A percentile compares a stretch with the other conserved stretches of the same genome.
These are phyloP conservation scores for Peniophora sp. DNA, from an alignment of 1,284 basidiomycete genomes.

Conservation along the genomic window DNA sequence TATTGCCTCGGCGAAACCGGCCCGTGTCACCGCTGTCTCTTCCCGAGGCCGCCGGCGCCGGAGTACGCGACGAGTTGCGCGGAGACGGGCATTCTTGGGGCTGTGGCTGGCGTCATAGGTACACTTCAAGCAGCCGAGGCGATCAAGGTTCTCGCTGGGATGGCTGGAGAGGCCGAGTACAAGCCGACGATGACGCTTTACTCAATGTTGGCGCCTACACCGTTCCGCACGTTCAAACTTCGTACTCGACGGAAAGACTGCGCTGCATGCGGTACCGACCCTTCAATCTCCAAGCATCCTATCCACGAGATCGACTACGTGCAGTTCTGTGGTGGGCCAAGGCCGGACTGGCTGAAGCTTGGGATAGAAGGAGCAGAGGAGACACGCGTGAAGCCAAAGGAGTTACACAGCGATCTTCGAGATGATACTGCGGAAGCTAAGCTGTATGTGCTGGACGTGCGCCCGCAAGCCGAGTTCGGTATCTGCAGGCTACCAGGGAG, in stretches of 20 bases:
- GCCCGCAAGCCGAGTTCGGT: conserved; percentile 75
- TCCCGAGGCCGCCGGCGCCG: conserved; percentile 66
- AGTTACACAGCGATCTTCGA: not conserved
- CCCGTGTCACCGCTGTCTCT: conserved; percentile 94
- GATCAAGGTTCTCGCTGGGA: conserved; percentile 72
- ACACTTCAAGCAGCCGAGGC: conserved; percentile 87
- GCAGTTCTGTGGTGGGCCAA: conserved; percentile 66
- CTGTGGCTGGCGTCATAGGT: conserved; percentile 87
- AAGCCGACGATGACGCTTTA: conserved; percentile 64
- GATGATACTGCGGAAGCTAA: conserved; percentile 10
- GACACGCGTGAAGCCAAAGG: conserved; percentile 32
- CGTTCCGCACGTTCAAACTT: conserved; percentile 80
- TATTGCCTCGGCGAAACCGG: conserved; percentile 67
- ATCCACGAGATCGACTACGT: conserved; percentile 64
- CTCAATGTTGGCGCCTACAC: conserved; percentile 60
- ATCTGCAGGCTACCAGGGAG: conserved; percentile 80
- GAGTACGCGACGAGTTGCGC: conserved; percentile 73
- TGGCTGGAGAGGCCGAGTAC: conserved; percentile 32
- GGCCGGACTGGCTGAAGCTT: conserved; percentile 52
- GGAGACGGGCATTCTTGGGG: conserved; percentile 87
- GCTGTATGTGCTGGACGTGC: conserved; percentile 72
- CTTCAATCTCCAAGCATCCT: conserved; percentile 26
- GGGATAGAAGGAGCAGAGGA: conserved; percentile 36
- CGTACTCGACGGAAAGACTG: conserved; percentile 59
- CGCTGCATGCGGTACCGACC: conserved; percentile 49